Evolutionary conservation across 2,329 filamentous ascomycete species (phyloP).

Genomic region (Calonectria crousiana): DNA sequence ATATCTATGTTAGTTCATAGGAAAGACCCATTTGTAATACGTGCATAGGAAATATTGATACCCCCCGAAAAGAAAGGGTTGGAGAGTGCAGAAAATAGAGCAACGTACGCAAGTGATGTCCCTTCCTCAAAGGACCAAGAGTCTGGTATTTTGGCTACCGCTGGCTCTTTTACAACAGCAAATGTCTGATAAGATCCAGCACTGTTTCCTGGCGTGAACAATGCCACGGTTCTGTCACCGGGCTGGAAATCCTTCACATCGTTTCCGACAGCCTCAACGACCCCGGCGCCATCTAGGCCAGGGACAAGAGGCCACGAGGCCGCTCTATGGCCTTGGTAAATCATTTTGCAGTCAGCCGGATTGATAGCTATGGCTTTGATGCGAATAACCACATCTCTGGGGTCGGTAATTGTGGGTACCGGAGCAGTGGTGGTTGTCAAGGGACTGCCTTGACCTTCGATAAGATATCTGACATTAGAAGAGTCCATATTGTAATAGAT

Average conservation of each 20-base stretch:
- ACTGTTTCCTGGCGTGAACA: not conserved
- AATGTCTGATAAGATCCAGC: not conserved
- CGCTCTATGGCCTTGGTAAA: constrained; percentile 3
- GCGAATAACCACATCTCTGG: not conserved
- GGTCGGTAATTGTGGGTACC: not conserved
- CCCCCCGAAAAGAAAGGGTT: too few relatives aligned
- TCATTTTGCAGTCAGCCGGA: constrained; percentile 15
- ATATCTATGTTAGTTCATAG: not conserved
- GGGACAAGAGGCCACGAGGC: constrained; percentile 1
- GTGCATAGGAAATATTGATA: not conserved
- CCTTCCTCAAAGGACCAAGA: constrained; percentile 5
- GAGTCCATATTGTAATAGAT: not conserved
- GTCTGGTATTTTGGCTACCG: constrained; percentile 1
- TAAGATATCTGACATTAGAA: not conserved
- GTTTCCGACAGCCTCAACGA: not conserved
- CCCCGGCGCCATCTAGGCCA: not conserved
- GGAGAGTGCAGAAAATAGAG: not conserved
- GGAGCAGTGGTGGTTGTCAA: not conserved
- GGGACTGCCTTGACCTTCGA: not conserved
- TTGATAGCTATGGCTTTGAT: constrained; percentile 5
- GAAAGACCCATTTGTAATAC: not conserved
- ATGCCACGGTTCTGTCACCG: not conserved
- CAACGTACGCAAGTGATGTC: not conserved
- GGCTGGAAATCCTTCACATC: not conserved
- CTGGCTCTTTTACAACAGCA: not conserved